phyloP scores from a whole-genome alignment of 805 yeast genomes.

The Wickerhamomyces sydowiorum region DNA sequence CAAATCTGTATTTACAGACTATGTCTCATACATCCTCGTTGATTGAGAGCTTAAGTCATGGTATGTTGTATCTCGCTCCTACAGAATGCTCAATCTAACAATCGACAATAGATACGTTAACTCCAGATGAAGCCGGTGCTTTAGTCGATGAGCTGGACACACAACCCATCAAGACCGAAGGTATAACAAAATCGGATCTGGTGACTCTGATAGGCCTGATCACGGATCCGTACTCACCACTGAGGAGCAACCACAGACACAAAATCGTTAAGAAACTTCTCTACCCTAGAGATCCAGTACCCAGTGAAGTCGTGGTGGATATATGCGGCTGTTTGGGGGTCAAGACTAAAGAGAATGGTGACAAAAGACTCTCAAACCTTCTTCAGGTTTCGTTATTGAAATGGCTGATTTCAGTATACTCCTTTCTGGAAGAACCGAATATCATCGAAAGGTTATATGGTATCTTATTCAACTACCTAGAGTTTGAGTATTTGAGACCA shows the following conservation, averaged over 20 bases:
- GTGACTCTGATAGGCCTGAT: slow-evolving; percentile 2
- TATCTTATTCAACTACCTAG: slow-evolving; percentile 28
- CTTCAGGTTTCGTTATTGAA: slow-evolving; percentile 24
- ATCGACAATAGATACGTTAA: neutral
- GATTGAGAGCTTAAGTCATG: neutral
- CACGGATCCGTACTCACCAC: slow-evolving; percentile 4
- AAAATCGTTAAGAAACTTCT: slow-evolving; percentile 22
- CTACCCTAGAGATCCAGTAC: slow-evolving; percentile 24
- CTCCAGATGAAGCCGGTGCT: neutral
- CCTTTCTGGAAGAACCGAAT: slow-evolving; percentile 16
- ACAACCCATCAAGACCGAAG: slow-evolving; percentile 2
- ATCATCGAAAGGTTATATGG: slow-evolving; percentile 19
- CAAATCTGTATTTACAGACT: no score
- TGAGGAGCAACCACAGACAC: slow-evolving; percentile 1
- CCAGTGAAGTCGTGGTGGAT: slow-evolving; percentile 17
- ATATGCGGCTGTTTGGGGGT: slow-evolving; percentile 28
- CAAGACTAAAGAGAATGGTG: slow-evolving; percentile 15
- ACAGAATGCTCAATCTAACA: neutral
- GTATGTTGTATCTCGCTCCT: neutral
- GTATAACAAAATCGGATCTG: slow-evolving; percentile 9
- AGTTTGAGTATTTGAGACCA: slow-evolving; percentile 28
- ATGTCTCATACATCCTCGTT: no score
- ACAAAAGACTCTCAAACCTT: slow-evolving; percentile 12
- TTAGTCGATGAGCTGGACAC: slow-evolving; percentile 1
- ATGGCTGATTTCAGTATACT: slow-evolving; percentile 30